A percentile compares a stretch with the other conserved stretches of the same genome.
Evolutionary conservation across 306 rosid genomes (phyloP).

Genomic region (Begonia loranthoides): DNA sequence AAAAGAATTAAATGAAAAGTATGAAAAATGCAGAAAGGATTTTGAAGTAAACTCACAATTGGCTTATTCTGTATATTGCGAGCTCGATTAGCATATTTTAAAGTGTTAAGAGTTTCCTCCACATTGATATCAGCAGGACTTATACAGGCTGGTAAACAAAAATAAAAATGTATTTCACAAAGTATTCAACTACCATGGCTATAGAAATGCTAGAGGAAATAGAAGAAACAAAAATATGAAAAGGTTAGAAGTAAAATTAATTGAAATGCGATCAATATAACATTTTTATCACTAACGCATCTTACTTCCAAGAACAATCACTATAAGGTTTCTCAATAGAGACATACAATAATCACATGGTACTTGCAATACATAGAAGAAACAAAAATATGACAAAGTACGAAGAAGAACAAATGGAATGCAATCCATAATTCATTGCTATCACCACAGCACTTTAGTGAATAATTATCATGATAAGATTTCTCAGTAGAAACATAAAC

Average conservation of each 20-base stretch:
- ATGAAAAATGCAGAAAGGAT: constrained; percentile 4
- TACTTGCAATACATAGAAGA: no score
- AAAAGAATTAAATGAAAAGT: not conserved
- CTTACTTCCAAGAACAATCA: no score
- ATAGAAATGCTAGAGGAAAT: not conserved
- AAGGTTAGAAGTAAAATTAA: not conserved
- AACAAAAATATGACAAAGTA: no score
- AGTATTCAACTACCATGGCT: not conserved
- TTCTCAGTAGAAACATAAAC: no score
- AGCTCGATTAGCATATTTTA: constrained; percentile 97
- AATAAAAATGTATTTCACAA: constrained; percentile 5
- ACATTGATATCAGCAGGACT: constrained; percentile 99
- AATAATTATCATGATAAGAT: no score
- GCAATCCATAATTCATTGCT: no score
- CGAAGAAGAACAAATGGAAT: no score
- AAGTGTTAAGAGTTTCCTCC: constrained; percentile 98
- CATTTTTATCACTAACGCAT: no score
- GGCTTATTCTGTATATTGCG: constrained; percentile 98
- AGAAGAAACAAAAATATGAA: not conserved
- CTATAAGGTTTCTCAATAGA: no score
- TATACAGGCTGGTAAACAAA: constrained; percentile 68
- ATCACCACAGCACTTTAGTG: no score
- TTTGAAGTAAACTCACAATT: constrained; percentile 47
- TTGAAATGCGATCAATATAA: no score
- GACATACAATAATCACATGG: no score